Evolutionary conservation across 2,329 filamentous ascomycete species (phyloP).

Genomic region (Eutypella sp.): DNA sequence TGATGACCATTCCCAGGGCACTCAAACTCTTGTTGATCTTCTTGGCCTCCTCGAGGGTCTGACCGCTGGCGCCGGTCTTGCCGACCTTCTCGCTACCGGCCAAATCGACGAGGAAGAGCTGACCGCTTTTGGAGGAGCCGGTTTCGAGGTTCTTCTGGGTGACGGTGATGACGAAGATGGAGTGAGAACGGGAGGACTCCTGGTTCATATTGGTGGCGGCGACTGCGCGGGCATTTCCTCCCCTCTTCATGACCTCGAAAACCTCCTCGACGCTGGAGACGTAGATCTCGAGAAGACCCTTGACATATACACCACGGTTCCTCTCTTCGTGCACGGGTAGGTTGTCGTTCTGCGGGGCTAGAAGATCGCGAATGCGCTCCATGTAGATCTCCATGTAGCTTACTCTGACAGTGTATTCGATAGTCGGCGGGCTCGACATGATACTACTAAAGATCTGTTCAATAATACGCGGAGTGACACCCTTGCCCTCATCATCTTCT

Average conservation of each 20-base stretch:
- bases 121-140: constrained; percentile 90
- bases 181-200: constrained; percentile 96
- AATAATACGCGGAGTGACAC: constrained; percentile 94
- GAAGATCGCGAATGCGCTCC: constrained; percentile 92
- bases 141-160: constrained; percentile 98
- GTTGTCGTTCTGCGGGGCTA: constrained; percentile 92
- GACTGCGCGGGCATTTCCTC: constrained; percentile 83
- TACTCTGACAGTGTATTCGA: constrained; percentile 97
- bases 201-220: constrained; percentile 99
- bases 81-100: constrained; percentile 98
- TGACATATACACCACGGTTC: constrained; percentile 92
- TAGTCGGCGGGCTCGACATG: constrained; percentile 82
- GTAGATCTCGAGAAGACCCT: constrained; percentile 90
- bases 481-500: constrained; percentile 79
- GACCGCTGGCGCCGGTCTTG: constrained; percentile 95
- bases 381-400: constrained; percentile 99
- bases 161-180: constrained; percentile 94
- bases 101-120: constrained; percentile 95
- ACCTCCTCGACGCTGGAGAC: constrained; percentile 94
- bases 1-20: constrained; percentile 98
- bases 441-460: constrained; percentile 98
- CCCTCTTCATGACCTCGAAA: constrained; percentile 92
- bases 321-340: constrained; percentile 98
- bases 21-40: constrained; percentile 99
- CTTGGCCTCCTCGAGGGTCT: constrained; percentile 96